Conservation (phyloP, 495 filamentous ascomycete genomes). For the Massariosphaeria phaeospora region DNA sequence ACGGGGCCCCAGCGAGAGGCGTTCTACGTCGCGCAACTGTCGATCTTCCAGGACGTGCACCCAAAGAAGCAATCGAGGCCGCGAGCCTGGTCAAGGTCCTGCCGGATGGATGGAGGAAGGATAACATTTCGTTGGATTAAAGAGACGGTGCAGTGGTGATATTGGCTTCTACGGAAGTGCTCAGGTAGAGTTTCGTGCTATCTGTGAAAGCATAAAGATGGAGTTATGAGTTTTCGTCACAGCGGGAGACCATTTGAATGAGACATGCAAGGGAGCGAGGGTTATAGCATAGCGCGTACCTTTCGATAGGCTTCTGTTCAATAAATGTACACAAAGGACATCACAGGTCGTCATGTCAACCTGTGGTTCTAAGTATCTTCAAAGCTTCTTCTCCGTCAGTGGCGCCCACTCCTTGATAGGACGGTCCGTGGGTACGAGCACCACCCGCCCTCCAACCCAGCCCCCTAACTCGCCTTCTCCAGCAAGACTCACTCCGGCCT, state of each 20-base stretch:
- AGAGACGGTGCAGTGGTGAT: not conserved
- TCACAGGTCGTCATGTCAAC: no score
- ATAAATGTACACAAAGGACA: no score
- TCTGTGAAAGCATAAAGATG: no score
- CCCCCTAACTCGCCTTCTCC: conserved; percentile 24
- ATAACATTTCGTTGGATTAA: not conserved
- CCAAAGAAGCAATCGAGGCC: conserved; percentile 7
- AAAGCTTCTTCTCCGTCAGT: conserved; percentile 31
- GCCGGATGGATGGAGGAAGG: conserved; percentile 17
- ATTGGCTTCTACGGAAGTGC: not conserved
- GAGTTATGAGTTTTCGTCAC: no score
- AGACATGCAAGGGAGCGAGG: no score
- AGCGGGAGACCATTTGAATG: not conserved
- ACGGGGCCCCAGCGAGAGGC: conserved; percentile 63
- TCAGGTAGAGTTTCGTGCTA: no score
- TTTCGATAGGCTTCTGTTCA: no score
- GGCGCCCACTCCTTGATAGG: conserved; percentile 36
- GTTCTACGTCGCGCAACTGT: conserved; percentile 61
- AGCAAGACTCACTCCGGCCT: conserved; percentile 24
- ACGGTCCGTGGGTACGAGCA: conserved; percentile 36
- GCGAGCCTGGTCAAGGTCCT: conserved; percentile 41
- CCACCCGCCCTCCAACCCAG: conserved; percentile 34
- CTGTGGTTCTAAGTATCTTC: no score
- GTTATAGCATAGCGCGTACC: no score
- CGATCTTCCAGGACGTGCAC: conserved; percentile 57